These are phyloP conservation scores for Colletotrichum somersetense DNA, from an alignment of 2,329 filamentous ascomycete genomes.

Conservation along the genomic window DNA sequence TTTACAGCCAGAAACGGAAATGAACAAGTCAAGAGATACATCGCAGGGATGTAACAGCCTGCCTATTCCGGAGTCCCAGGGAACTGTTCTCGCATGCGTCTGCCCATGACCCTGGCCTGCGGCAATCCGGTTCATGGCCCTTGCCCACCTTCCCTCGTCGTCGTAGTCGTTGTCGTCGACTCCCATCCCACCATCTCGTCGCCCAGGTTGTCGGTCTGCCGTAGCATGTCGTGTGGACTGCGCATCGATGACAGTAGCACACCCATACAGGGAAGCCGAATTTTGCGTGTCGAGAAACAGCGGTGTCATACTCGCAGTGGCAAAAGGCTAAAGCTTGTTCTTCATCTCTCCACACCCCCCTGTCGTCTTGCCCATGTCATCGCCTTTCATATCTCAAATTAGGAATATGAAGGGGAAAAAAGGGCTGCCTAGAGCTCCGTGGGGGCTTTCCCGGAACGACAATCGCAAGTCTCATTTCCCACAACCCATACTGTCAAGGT, in stretches of 20 bases:
- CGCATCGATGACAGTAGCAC: conserved; percentile 23
- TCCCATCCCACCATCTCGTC: conserved; percentile 28
- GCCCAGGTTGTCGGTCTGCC: conserved; percentile 17
- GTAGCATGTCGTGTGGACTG: conserved; percentile 20
- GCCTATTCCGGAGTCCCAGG: conserved; percentile 8
- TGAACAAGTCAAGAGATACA: neutral
- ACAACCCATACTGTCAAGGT: conserved; percentile 7
- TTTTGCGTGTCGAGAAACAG: neutral
- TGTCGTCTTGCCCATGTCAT: conserved; percentile 26
- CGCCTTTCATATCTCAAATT: conserved; percentile 32
- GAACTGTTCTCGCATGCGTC: conserved; percentile 1
- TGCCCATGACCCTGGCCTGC: conserved; percentile 14
- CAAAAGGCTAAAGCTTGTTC: conserved; percentile 30
- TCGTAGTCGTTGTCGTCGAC: neutral
- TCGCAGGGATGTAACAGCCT: conserved; percentile 22
- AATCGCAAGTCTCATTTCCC: conserved; percentile 16
- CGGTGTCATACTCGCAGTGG: conserved; percentile 17
- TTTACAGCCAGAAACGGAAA: conserved; percentile 29
- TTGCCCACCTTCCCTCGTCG: neutral
- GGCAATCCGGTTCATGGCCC: conserved; percentile 25
- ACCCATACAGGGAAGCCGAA: conserved; percentile 11
- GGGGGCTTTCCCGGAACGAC: conserved; percentile 35
- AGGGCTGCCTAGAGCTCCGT: conserved; percentile 36
- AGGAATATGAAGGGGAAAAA: conserved; percentile 9
- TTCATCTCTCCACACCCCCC: conserved; percentile 5